Evolutionary conservation across 345 rosid species (phyloP), one percentile per base, ranked within the genome.

Genomic region (Arabidopsis arenosa): DNA sequence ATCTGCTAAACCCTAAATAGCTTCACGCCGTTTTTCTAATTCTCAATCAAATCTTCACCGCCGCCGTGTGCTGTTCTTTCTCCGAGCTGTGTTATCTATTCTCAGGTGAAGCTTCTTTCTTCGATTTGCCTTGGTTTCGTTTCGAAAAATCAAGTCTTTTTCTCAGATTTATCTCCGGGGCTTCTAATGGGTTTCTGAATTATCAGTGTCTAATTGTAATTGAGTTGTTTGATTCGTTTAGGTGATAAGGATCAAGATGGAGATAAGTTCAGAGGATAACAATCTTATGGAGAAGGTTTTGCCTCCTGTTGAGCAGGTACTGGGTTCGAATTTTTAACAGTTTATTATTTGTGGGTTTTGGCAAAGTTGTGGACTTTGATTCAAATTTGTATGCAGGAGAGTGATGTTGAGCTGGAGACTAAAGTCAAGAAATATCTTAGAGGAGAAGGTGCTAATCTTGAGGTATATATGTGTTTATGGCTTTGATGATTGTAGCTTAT

Each of bases 401-500:
- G 81, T 7, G 71, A 82, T 63, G 74, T 72, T 10, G 96, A 89
- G 68, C 78, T 85, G 66, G 91, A 90, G 60, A 61, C 76, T 15
- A 80, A 83, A 37, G 83, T 81, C 14, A 84, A 85, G 85, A 90
- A 85, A 72, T 87, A 88, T 76, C 87, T 86, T 36, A 83, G 97
- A 86, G 97, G 96, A 64, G 91, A 81, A 39, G 87, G 76, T 54
- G 85, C 93, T 65, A 64, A 92, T 83, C 78, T 92, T 53, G 93
- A 85, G 92, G 93, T 91, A 81, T 35, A 2, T 9, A 11, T 36
- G 9, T 36, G 5, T 39, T 21, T 3, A 23, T 39, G 8, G 21
- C n/a, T 21, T 13, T 47, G 52, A 21, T n/a, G 58, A 41, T 61
- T 73, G 37, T 61, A 28, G 49, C 36, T 56, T 69, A 74, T 62